Evolutionary conservation across 208 protist genomes (phyloP).

Genomic region (Angomonas ambiguus): DNA sequence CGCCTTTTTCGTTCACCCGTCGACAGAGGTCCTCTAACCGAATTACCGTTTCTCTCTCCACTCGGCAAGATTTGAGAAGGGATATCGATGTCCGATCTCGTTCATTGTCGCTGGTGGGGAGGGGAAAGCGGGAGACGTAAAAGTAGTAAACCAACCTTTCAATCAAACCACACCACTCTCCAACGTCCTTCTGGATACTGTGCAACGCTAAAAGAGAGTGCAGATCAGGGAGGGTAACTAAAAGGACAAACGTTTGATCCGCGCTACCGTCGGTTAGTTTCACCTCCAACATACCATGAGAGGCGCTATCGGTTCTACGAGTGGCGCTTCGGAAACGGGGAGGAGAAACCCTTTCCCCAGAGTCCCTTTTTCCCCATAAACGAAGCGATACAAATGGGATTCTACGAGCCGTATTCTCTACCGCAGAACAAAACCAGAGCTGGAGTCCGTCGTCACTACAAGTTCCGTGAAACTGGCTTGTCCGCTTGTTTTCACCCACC

Average conservation of each 20-base stretch:
- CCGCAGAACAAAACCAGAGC: neutral
- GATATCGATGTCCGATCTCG: neutral
- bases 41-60: neutral
- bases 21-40: neutral
- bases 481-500: no score
- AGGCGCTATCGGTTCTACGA: neutral
- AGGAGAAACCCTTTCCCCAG: neutral
- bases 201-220: no score
- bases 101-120: neutral
- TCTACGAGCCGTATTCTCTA: neutral
- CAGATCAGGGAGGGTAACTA: neutral
- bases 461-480: no score
- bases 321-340: neutral
- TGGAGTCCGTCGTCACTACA: neutral
- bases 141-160: neutral
- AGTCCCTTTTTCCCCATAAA: neutral
- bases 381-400: neutral
- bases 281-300: neutral
- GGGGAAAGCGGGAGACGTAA: neutral
- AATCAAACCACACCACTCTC: neutral
- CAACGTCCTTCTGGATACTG: no score
- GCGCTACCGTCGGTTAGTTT: neutral
- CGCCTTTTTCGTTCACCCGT: neutral
- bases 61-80: neutral
- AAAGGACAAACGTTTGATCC: neutral